Evolutionary conservation across 352 stramenopile species (phyloP), one percentile per base, ranked within the genome.

Genomic region (Pythium volutum): DNA sequence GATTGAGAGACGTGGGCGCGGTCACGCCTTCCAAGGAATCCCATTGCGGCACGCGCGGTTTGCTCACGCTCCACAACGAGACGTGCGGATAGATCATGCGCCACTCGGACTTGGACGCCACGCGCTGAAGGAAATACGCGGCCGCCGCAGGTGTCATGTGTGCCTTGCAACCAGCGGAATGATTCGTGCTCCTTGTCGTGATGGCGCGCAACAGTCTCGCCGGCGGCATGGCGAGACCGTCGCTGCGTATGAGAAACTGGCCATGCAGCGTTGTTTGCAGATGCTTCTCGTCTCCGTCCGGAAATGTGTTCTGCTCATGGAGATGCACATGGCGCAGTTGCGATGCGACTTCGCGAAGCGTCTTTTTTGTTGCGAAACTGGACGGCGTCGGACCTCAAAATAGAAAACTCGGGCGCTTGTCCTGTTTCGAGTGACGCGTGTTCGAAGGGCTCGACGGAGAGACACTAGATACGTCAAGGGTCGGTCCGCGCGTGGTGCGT

Each of bases 1-100:
- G 67, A 33, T 67, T 77, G 14, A 77, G 50, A 10, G 59, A 67
- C 10, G 57, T 71, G 33, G 59, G 59, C 3, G 62, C 67, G 1
- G 64, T 47, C 50, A 67, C 67, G 18, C 39, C 39, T 1, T 59
- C 23, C 25, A 67, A 65, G 18, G 51, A 64, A 27, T 66, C 64
- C 69, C 66, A 75, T 23, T 59, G n/a, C 6, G 67, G 67, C 20
- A 55, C 22, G 1, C 67, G 57, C 14, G 27, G 4, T 48, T 60
- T 55, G 38, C 64, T 56, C 27, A 72, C 26, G 14, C 22, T 62
- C 66, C 62, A 75, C 3, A 72, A 38, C 16, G 68, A 75, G 2
- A 72, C 42, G 38, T 71, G 57, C 8, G 67, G 62, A 46, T 57
- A 57, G n/a, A 74, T 18, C 54, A 69, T 57, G 1, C 63, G 55